These are phyloP conservation scores for Yamadazyma pseudoaaseri DNA, from an alignment of 1,139 yeast genomes.

Conservation along the genomic window DNA sequence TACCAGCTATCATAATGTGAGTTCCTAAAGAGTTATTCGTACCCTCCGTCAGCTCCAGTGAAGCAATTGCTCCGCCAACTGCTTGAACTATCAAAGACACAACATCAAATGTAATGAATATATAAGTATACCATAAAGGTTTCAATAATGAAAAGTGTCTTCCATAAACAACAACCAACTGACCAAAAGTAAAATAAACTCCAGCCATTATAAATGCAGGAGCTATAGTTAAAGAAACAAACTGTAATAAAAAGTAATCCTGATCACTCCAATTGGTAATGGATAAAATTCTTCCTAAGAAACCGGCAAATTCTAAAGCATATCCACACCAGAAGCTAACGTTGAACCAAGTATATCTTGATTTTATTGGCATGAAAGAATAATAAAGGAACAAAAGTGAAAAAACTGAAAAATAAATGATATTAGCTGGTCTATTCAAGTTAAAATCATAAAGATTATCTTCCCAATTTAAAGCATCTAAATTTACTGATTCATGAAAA, in stretches of 20 bases:
- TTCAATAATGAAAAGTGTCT: slow-evolving; percentile 23
- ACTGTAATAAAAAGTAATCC: slow-evolving; percentile 30
- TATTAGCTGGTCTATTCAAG: slow-evolving; percentile 29
- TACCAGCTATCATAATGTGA: slow-evolving; percentile 37
- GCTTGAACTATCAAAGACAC: slow-evolving; percentile 35
- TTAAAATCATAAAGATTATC: slow-evolving; percentile 24
- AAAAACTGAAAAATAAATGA: slow-evolving; percentile 29
- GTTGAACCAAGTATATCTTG: slow-evolving; percentile 31
- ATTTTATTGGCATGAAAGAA: slow-evolving; percentile 19
- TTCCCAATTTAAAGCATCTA: slow-evolving; percentile 26
- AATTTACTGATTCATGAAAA: slow-evolving; percentile 31
- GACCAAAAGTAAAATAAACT: slow-evolving; percentile 34
- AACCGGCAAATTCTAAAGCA: slow-evolving; percentile 54
- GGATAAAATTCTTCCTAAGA: slow-evolving; percentile 56
- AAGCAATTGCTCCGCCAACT: slow-evolving; percentile 37
- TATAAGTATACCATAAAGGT: slow-evolving; percentile 36
- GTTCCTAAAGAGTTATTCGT: slow-evolving; percentile 25
- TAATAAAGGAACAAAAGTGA: slow-evolving; percentile 22
- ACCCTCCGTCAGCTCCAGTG: slow-evolving; percentile 19
- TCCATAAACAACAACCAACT: slow-evolving; percentile 31
- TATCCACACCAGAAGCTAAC: slow-evolving; percentile 29
- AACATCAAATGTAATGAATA: slow-evolving; percentile 35
- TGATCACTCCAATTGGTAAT: slow-evolving; percentile 34
- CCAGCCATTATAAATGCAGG: slow-evolving; percentile 45
- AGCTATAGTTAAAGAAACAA: slow-evolving; percentile 34